Evolutionary conservation across 495 filamentous ascomycete genomes (phyloP), one percentile per base, ranked within the genome.

Genomic region (Neohortaea acidophila): DNA sequence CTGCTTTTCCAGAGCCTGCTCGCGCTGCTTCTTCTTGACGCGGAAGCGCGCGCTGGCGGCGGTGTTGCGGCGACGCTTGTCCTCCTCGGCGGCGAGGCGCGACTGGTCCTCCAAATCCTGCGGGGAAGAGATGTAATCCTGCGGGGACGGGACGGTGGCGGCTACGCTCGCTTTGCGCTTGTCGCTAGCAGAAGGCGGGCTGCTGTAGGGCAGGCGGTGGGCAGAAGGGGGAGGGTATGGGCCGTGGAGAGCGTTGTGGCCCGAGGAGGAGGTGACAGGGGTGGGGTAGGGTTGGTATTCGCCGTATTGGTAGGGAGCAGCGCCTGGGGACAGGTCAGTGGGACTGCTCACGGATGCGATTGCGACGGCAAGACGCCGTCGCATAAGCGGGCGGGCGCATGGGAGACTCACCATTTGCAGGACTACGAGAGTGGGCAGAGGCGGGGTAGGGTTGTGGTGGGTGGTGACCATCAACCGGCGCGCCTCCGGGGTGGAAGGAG

Each of bases 11-110:
- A 97, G 79, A 2, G 80, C 78, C 56, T 89, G 81, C 64, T 97
- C 89, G 38, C 89, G 81, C 61, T 92, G 83, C 72, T 97, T 97
- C 82, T 97, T 97, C 73, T 97, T 97, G 52, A 92, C 75, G 40
- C 89, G 81, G 72, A 97, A 97, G 38, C 89, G 80, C 15, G 89
- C 89, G 34, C 73, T 81, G 28, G 89, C 89, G 24, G 89, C 89
- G 0, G 89, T 97, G 61, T 97, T 97, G 44, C 89, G 81, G 31
- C 87, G 77, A 9, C 89, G 82, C 58, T 94, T 94, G 59, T 97
- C 89, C 64, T 97, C 89, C 60, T 97, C 89, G 21, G 89, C 86
- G 12, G 83, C 84, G 11, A 75, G 49, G 23, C 83, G 70, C 23
- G 85, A 69, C 44, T 73, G 61, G 51, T 84, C 79, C 55, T 84